Evolutionary conservation across 2,329 filamentous ascomycete species (phyloP), one percentile per base, ranked within the genome.

Genomic region (Calonectria naviculata): DNA sequence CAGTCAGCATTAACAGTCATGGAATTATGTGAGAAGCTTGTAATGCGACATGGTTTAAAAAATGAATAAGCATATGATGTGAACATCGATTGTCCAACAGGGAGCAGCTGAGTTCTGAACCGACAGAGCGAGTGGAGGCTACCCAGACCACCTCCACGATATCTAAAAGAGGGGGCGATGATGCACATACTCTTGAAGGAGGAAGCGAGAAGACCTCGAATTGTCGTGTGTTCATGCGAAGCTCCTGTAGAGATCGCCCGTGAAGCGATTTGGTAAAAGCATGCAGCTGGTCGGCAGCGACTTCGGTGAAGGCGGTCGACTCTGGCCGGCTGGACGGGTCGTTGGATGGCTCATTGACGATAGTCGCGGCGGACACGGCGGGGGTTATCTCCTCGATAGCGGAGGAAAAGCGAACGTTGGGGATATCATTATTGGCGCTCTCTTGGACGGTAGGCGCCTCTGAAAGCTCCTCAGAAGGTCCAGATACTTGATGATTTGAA

Each of bases 151-250:
- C 69, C 65, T 47, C 34, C 66, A 49, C 46, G 41, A 28, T n/a
- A 26, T 41, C 21, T 62, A 71, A 65, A 67, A 64, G 72, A 67
- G 68, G 61, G 65, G 60, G 65, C 34, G n/a, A 54, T 31, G 61
- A 68, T 67, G 62, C 68, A 89, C 93, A 84, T 91, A 96, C 94
- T 84, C 94, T 90, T 54, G 94, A 96, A 36, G 90, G 89, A 42
- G 97, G 96, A 64, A 98, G 87, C 41, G 97, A 98, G 74, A 98
- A 92, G 38, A 96, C 93, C 81, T 98, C 95, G 80, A 95, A 98
- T 49, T 93, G 92, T 84, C 95, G 97, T 80, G 95, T 94, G 80
- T 93, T 93, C 87, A 97, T 91, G 74, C 95, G 91, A 68, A 91
- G 89, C 78, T 95, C 93, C 84, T 98, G 95, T 72, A 98, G 88